phyloP scores from a whole-genome alignment of 2,329 filamentous ascomycete species.

The Claviceps arundinis region DNA sequence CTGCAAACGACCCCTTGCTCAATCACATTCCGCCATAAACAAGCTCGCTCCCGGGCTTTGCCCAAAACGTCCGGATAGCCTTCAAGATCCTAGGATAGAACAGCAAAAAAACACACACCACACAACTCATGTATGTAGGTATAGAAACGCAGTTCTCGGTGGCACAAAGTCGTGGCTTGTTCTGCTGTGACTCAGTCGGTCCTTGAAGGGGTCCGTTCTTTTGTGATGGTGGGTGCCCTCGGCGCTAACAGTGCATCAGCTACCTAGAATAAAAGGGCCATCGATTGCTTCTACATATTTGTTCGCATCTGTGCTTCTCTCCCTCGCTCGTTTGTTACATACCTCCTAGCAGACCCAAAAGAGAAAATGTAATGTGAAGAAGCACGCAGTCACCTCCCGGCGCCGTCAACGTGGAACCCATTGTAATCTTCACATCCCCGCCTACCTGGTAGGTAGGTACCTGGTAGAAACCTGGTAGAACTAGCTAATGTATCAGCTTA shows the following conservation, averaged over 20 bases:
- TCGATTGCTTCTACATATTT: too few relatives aligned
- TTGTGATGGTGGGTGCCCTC: background rate
- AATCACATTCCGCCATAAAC: background rate
- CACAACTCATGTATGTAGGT: background rate
- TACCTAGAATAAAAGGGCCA: too few relatives aligned
- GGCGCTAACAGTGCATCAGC: background rate
- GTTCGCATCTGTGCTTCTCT: too few relatives aligned
- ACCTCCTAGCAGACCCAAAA: too few relatives aligned
- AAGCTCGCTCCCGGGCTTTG: background rate
- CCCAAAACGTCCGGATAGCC: background rate
- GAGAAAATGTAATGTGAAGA: too few relatives aligned
- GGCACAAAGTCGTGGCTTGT: slow-evolving; percentile 2
- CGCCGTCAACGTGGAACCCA: too few relatives aligned
- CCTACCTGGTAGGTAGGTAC: too few relatives aligned
- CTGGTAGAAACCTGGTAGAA: too few relatives aligned
- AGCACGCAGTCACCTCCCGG: too few relatives aligned
- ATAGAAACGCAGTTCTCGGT: background rate
- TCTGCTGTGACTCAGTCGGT: slow-evolving; percentile 1
- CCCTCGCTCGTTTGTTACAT: too few relatives aligned
- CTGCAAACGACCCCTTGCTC: background rate
- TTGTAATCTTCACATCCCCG: too few relatives aligned
- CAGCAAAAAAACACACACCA: background rate
- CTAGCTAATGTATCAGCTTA: too few relatives aligned
- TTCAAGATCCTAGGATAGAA: slow-evolving; percentile 1
- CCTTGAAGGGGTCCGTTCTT: background rate